Percentiles rank a stretch among this genome's conserved stretches.
Evolutionary conservation across 768 basidiomycete genomes (phyloP).

Genomic region (Termitomyces sp.): DNA sequence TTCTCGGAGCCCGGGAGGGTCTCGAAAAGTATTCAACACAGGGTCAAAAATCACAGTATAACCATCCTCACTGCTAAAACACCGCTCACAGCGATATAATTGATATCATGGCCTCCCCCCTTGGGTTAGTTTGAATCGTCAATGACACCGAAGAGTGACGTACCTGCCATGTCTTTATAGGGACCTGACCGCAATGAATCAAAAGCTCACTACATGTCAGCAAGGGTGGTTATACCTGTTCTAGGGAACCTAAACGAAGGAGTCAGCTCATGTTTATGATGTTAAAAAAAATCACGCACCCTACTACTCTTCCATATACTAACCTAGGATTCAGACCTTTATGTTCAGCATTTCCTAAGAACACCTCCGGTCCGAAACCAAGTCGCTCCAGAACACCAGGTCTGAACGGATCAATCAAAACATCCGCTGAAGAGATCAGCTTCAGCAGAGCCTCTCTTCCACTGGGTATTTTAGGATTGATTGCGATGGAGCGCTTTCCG

Average conservation of each 20-base stretch:
- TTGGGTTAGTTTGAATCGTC: background rate
- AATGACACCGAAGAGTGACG: slow-evolving; percentile 7
- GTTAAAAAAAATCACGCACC: slow-evolving; percentile 38
- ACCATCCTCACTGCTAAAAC: slow-evolving; percentile 49
- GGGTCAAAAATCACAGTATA: background rate
- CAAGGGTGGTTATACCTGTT: slow-evolving; percentile 33
- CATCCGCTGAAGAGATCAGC: slow-evolving; percentile 64
- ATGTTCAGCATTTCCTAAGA: slow-evolving; percentile 41
- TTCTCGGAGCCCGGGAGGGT: slow-evolving; percentile 66
- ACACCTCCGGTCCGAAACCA: slow-evolving; percentile 71
- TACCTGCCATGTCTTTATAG: slow-evolving; percentile 74
- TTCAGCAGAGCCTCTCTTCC: slow-evolving; percentile 52
- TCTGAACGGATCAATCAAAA: slow-evolving; percentile 79
- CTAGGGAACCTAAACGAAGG: slow-evolving; percentile 47
- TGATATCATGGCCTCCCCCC: slow-evolving; percentile 72
- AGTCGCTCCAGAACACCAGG: slow-evolving; percentile 79
- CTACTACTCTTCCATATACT: slow-evolving; percentile 71
- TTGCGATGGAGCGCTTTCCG: slow-evolving; percentile 69
- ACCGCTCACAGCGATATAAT: slow-evolving; percentile 78
- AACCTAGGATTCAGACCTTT: slow-evolving; percentile 57
- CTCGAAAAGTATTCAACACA: slow-evolving; percentile 24
- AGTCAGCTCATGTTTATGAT: background rate
- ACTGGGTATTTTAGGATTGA: slow-evolving; percentile 58
- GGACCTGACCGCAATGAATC: slow-evolving; percentile 40
- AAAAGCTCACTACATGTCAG: background rate